Base-by-base conservation (phyloP, 345 rosid species). In the Eucalyptus cladocalyx region DNA sequence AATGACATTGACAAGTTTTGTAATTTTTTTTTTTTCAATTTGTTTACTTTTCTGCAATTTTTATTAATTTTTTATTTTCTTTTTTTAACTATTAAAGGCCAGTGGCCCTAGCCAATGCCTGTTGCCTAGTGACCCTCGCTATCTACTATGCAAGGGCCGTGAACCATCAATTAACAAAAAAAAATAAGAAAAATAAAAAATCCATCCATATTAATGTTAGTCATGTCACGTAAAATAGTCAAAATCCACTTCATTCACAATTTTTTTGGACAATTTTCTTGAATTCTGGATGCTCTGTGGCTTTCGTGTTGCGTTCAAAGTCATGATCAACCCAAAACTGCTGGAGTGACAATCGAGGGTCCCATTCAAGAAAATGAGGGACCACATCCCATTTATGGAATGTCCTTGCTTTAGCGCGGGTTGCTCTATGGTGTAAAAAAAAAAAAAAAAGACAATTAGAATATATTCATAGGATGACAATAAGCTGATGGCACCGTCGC, bases 201-300 rank as follows among this genome's bases (percentile, higher is more conserved):
- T 23, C 26, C 6, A 10, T 24, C 2, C 3, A 56, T 1, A 10
- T 23, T 0, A 21, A 2, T 0, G 1, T 18, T 0, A 23, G 12
- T 23, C 3, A 24, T 56, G 8, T 56, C 12, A 24, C 2, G 6
- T 54, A 56, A 4, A 4, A 23, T 9, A 1, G 28, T 56, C 62
- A 56, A 24, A 3, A 24, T 56, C 3, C 28, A 23, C 12, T 56
- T 56, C 62, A 56, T 24, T 56, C 6, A 56, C 3, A 24, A 10
- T 54, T 21, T 0, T 56, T 24, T 56, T 56, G 11, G 62, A 24
- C 12, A 56, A 56, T 56, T 56, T 56, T 56, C 62, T 56, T 24
- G 30, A 56, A 56, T 56, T 56, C 6, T 8, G 80, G 80, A 67
- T 67, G 40, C 40, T 67, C 23, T 17, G 80, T 67, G 37, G 34